Conservation (phyloP, 2,329 filamentous ascomycete species). For the Fusarium austroafricanum region DNA sequence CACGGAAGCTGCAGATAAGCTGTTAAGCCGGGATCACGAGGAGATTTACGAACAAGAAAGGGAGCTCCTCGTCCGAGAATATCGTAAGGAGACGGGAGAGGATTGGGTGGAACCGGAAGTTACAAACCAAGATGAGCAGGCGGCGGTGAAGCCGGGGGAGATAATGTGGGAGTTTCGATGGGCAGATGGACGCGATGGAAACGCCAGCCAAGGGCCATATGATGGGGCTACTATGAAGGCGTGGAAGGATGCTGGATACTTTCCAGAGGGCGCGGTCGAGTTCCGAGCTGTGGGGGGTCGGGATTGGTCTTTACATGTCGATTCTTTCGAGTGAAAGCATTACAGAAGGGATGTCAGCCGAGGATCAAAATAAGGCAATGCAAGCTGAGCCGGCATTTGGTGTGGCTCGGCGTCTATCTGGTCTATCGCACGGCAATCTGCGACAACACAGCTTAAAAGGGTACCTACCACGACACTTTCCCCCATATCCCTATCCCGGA, state of each 20-base stretch:
- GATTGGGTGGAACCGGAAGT: slow-evolving; percentile 73
- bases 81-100: slow-evolving; percentile 85
- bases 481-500: too few species aligned
- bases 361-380: too few species aligned
- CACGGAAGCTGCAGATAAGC: slow-evolving; percentile 88
- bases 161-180: slow-evolving; percentile 87
- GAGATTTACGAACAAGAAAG: slow-evolving; percentile 94
- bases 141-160: slow-evolving; percentile 33
- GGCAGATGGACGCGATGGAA: slow-evolving; percentile 87
- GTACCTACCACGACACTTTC: too few species aligned
- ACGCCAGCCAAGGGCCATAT: slow-evolving; percentile 85
- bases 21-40: slow-evolving; percentile 83
- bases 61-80: slow-evolving; percentile 85
- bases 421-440: too few species aligned
- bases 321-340: slow-evolving; percentile 60
- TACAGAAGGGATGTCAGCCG: too few species aligned
- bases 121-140: slow-evolving; percentile 40
- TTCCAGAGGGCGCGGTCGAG: slow-evolving; percentile 80
- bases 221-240: slow-evolving; percentile 86
- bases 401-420: too few species aligned
- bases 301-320: slow-evolving; percentile 62
- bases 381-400: too few species aligned
- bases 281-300: slow-evolving; percentile 71
- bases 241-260: slow-evolving; percentile 94
- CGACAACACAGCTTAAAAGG: too few species aligned